Base-by-base conservation (phyloP, 306 rosid genomes). In the Echinosophora koreensis region DNA sequence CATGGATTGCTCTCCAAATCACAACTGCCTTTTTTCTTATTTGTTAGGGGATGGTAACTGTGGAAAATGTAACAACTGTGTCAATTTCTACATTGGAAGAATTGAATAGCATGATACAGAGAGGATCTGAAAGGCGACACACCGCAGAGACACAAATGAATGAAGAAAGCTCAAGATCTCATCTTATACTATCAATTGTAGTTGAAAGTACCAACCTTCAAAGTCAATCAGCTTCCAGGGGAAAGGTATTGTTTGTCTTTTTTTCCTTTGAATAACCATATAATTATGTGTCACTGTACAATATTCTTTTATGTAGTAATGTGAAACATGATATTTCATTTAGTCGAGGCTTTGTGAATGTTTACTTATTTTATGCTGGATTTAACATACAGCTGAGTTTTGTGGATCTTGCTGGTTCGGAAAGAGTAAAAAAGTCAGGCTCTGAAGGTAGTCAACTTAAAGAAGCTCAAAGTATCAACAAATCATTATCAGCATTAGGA, bases 381-480 rank as follows among this genome's bases (percentile, higher is more conserved):
- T 57, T 60, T 76, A 6, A 59, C 46, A 38, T 82, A 75, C 84
- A 92, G 98, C 80, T 96, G 76, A 96, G 99, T 84, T 96, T 96
- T 81, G 99, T 96, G 73, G 99, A 96, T 82, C 99, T 96, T 72
- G 99, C 98, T 63, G 99, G 99, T 37, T 96, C 98, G 14, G 97
- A 92, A 79, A 89, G 99, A 76, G 72, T 92, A 14, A 96, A 96
- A 85, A 96, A 96, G 84, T 96, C 98, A 5, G 98, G 98, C 15
- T 96, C 99, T 47, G 73, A 88, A 3, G 98, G 99, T 57, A 88
- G 63, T 84, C 97, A 88, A 75, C 94, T 96, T 12, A 92, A 92
- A 84, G 99, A 95, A 89, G 99, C 99, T 54, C 99, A 92, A 76
- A 96, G 99, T 77, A 96, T 96, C 75, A 96, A 96, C 81, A 92